Evolutionary conservation across 2,329 filamentous ascomycete species (phyloP).

Genomic region (Zymoseptoria tritici): DNA sequence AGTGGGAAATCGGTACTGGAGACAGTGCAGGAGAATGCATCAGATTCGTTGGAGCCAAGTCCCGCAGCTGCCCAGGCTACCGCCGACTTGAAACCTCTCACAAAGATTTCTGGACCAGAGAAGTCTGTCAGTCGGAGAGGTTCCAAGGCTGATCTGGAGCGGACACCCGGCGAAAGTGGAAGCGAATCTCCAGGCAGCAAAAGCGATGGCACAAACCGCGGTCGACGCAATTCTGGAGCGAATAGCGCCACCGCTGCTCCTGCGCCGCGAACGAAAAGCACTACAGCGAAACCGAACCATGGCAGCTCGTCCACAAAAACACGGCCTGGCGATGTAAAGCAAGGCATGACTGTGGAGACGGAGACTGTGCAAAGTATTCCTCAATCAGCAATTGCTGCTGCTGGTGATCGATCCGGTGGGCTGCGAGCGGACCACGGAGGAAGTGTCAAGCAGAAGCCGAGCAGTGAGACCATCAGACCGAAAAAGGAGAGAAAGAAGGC

Average conservation of each 20-base stretch:
- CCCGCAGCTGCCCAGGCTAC: slow-evolving; percentile 39
- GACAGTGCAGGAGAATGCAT: slow-evolving; percentile 60
- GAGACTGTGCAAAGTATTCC: slow-evolving; percentile 90
- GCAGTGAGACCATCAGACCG: slow-evolving; percentile 90
- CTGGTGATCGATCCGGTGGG: slow-evolving; percentile 48
- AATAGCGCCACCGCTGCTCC: slow-evolving; percentile 3
- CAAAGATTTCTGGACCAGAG: slow-evolving; percentile 19
- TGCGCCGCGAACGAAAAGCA: slow-evolving; percentile 16
- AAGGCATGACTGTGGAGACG: slow-evolving; percentile 95
- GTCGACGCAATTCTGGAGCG: slow-evolving; percentile 27
- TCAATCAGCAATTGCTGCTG: slow-evolving; percentile 62
- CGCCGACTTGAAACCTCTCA: slow-evolving; percentile 25
- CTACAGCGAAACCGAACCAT: slow-evolving; percentile 59
- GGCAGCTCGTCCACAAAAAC: slow-evolving; percentile 56
- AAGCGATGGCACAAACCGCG: slow-evolving; percentile 33
- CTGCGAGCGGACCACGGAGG: slow-evolving; percentile 58
- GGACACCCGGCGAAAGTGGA: slow-evolving; percentile 46
- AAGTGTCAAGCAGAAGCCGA: slow-evolving; percentile 77
- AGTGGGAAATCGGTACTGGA: slow-evolving; percentile 56
- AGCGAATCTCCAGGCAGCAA: slow-evolving; percentile 59
- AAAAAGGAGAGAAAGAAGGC: slow-evolving; percentile 86
- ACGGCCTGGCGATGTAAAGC: slow-evolving; percentile 65
- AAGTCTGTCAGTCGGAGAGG: slow-evolving; percentile 35
- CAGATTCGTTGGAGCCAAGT: slow-evolving; percentile 57
- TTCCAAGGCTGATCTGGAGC: slow-evolving; percentile 16